Conservation (phyloP, 192 early-diverging fungal species). For the Coemansia sp. region DNA sequence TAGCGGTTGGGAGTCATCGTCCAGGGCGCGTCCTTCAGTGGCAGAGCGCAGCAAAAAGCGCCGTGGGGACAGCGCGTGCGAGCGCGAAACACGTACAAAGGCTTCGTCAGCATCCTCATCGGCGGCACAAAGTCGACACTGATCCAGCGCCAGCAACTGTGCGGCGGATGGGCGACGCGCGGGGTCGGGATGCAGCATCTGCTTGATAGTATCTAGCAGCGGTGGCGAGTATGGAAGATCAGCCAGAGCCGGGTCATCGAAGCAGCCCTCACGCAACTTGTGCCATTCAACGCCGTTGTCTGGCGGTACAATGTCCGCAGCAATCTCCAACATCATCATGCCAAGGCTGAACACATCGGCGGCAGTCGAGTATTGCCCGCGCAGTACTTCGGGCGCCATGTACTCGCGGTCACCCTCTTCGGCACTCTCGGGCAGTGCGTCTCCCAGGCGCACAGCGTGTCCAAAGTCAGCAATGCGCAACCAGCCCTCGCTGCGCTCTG, state of each 20-base stretch:
- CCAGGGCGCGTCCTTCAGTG: constrained; percentile 16
- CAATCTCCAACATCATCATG: constrained; percentile 83
- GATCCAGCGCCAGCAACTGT: constrained; percentile 46
- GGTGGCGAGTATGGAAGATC: constrained; percentile 49
- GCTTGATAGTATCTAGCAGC: constrained; percentile 63
- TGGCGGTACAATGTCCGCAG: constrained; percentile 81
- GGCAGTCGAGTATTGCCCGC: constrained; percentile 64
- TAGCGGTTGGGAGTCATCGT: background rate
- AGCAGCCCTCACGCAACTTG: constrained; percentile 73
- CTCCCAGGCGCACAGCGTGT: constrained; percentile 56
- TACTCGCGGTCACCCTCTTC: constrained; percentile 92
- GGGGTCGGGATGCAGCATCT: constrained; percentile 65
- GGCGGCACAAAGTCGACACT: constrained; percentile 26
- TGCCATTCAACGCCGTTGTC: constrained; percentile 89
- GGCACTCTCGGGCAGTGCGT: constrained; percentile 26
- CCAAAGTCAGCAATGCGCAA: constrained; percentile 95
- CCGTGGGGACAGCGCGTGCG: constrained; percentile 3
- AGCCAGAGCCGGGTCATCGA: constrained; percentile 59
- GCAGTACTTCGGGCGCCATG: constrained; percentile 85
- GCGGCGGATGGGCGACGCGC: constrained; percentile 57
- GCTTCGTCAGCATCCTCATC: constrained; percentile 21
- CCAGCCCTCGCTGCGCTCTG: constrained; percentile 51
- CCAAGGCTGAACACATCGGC: constrained; percentile 95
- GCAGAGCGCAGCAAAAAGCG: constrained; percentile 28
- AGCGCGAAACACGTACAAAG: constrained; percentile 4